phyloP scores from a whole-genome alignment of 1,284 basidiomycete genomes.

The Heterobasidion irregulare region DNA sequence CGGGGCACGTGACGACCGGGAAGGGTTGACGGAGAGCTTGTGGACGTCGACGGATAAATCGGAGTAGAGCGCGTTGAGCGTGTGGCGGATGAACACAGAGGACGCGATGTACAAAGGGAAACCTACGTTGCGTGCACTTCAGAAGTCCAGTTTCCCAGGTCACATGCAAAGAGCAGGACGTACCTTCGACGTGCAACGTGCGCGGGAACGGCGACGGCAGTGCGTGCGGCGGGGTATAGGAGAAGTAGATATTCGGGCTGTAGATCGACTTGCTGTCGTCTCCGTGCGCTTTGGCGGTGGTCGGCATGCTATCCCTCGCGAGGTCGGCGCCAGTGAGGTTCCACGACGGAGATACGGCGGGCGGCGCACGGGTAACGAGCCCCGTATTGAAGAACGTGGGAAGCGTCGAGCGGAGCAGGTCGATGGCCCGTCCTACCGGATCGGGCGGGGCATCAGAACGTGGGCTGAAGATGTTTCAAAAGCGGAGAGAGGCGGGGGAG shows the following conservation, averaged over 20 bases:
- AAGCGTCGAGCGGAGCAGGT: slow-evolving; percentile 58
- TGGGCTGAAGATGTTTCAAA: slow-evolving; percentile 1
- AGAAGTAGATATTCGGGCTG: slow-evolving; percentile 21
- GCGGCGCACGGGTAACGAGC: slow-evolving; percentile 33
- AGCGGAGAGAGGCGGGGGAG: background rate
- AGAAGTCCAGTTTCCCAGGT: background rate
- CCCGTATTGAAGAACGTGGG: slow-evolving; percentile 67
- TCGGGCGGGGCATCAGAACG: slow-evolving; percentile 14
- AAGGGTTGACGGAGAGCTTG: background rate
- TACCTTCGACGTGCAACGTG: slow-evolving; percentile 62
- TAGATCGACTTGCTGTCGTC: slow-evolving; percentile 17
- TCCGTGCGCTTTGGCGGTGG: background rate
- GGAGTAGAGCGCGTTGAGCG: slow-evolving; percentile 65
- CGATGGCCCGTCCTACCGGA: slow-evolving; percentile 55
- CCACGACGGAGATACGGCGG: background rate
- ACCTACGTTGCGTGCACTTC: slow-evolving; percentile 28
- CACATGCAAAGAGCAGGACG: slow-evolving; percentile 6
- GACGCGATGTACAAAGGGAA: slow-evolving; percentile 64
- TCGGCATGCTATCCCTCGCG: background rate
- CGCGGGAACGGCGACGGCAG: slow-evolving; percentile 63
- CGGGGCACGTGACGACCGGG: slow-evolving; percentile 5
- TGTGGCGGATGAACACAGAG: slow-evolving; percentile 59
- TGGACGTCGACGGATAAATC: slow-evolving; percentile 49
- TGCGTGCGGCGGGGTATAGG: slow-evolving; percentile 56
- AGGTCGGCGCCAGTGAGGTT: slow-evolving; percentile 1